A percentile compares a stretch with the other conserved stretches of the same genome.
Evolutionary conservation across 192 early-diverging fungal species (phyloP).

Genomic region (Coemansia sp.): DNA sequence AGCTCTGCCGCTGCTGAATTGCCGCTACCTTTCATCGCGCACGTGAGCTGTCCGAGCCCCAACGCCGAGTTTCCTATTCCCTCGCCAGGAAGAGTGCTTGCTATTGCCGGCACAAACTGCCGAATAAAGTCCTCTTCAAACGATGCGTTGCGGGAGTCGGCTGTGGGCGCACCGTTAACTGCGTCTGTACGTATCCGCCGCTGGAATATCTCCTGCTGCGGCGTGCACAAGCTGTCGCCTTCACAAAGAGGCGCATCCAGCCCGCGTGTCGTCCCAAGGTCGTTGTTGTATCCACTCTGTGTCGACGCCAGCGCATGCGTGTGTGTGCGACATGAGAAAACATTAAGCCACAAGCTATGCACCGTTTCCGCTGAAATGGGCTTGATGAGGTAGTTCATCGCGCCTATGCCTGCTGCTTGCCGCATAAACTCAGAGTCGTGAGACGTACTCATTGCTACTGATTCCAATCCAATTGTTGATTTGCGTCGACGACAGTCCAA

Average conservation of each 20-base stretch:
- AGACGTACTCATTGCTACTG: constrained; percentile 55
- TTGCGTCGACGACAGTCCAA: constrained; percentile 30
- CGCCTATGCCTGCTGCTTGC: constrained; percentile 47
- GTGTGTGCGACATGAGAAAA: constrained; percentile 48
- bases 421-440: constrained; percentile 54
- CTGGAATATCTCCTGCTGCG: background rate
- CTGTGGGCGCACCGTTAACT: constrained; percentile 33
- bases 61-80: background rate
- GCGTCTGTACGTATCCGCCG: constrained; percentile 50
- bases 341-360: constrained; percentile 56
- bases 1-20: background rate
- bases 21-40: background rate
- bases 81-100: constrained; percentile 27
- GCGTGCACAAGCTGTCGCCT: constrained; percentile 13
- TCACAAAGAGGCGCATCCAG: background rate
- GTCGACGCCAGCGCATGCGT: constrained; percentile 16
- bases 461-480: constrained; percentile 23
- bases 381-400: constrained; percentile 56
- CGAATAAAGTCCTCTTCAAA: constrained; percentile 57
- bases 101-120: constrained; percentile 52
- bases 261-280: background rate
- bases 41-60: background rate
- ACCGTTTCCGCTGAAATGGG: constrained; percentile 56
- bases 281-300: background rate
- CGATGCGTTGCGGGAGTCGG: constrained; percentile 44